Evolutionary conservation across 2,329 filamentous ascomycete species (phyloP), one percentile per base, ranked within the genome.

Genomic region (Lasiodiplodia sp.): DNA sequence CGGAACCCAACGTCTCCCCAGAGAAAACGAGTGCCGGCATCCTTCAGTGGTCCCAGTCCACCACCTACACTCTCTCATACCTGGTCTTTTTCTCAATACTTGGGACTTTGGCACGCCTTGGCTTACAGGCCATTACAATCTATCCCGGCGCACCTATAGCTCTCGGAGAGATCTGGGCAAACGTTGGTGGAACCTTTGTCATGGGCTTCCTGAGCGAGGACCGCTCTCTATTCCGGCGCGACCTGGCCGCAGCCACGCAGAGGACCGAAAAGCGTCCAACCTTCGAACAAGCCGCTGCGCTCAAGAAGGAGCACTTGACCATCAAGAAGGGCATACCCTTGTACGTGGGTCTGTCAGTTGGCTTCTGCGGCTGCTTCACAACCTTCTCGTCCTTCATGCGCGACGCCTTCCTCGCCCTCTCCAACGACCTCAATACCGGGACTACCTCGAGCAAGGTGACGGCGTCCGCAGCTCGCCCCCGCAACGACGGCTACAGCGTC

Each of bases 161-260:
- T 4, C 94, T 92, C 66, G 87, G 88, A 63, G 90, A 92, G 2
- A 80, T 97, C 28, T 98, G 95, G 95, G 90, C 94, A 70, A 97
- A 98, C 75, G 90, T 97, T 62, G 88, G 85, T 1, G 95, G 95
- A 1, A 91, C 92, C 66, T 76, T 96, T 0, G 72, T 97, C 69
- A 92, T 98, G 88, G 94, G 96, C 2, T 96, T 96, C 76, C 85
- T 97, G 3, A 82, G 87, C 12, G 92, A 97, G 79, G 93, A 97
- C 75, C 85, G 88, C 71, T 89, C 87, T 73, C 82, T 97, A 7
- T 96, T 97, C 77, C 53, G 44, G 56, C 66, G 18, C 14, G 53
- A 75, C 12, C 80, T 85, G 28, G 82, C 82, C 34, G 82, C 83
- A 68, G 57, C 57, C 10, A 44, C 40, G 37, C 21, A 40, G 40